Base-by-base conservation (phyloP, 2,329 filamentous ascomycete genomes). In the Microascus cirrosus region DNA sequence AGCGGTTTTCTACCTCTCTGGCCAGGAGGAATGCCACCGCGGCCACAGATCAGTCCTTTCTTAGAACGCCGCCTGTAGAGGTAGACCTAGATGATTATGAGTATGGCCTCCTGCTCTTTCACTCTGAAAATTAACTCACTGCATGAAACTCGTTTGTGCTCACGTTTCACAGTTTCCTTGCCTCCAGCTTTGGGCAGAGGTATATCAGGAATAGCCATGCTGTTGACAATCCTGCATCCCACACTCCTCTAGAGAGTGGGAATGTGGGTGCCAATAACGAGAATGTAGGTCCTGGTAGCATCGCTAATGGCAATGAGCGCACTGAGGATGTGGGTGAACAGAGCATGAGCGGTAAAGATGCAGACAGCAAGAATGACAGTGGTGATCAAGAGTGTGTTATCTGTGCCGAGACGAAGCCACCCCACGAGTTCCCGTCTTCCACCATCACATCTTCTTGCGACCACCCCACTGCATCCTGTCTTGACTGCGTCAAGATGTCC, bases 321-420 rank as follows among this genome's bases (percentile, higher is more conserved):
- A 32, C 28, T 32, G 28, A 32, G 4, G 28, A 32, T 4, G 28
- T 32, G 28, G 28, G 28, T 32, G 28, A 32, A 32, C 28, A 32
- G 28, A 32, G 28, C 28, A 13, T n/a, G 36, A 13, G n/a, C n/a
- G n/a, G 36, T 42, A 13, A 12, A 12, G 36, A 13, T 13, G 36
- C 18, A 13, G 60, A 66, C 22, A 63, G 70, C 4, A 61, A 69
- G 2, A 55, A 63, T 24, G 57, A 63, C 6, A 60, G 59, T 20
- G 63, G 64, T 3, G 62, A 66, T 1, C 57, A 65, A 28, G 69
- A 72, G 15, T 74, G 71, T 59, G 55, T 65, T n/a, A 65, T 73
- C n/a, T 74, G 72, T 60, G 63, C 65, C 5, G 67, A 72, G 3
- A 65, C 58, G 5, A 73, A 71, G 54, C 59, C 61, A 1, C 57